Base-by-base conservation (phyloP, 495 filamentous ascomycete species). In the Penicillium nucicola region DNA sequence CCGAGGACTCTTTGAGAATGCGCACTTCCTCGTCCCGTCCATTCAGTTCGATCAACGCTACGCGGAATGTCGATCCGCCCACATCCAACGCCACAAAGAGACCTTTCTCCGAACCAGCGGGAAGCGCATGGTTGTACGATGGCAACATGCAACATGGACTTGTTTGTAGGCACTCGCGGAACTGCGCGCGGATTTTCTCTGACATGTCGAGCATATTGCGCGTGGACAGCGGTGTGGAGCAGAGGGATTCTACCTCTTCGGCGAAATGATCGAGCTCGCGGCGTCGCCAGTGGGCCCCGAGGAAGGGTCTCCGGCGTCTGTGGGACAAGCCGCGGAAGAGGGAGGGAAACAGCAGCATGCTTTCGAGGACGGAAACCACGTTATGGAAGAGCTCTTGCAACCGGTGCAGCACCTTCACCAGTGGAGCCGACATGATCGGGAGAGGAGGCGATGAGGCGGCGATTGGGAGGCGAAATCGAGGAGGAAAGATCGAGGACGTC, bases 61-160 rank as follows among this genome's bases (percentile, higher is more conserved):
- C 77, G 2, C 84, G 79, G 49, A 87, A 80, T 9, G 81, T 86
- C 19, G 84, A 86, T 1, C 84, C 84, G 9, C 84, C 84, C 22
- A 86, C 84, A 64, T 87, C 84, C 48, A 87, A 61, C 1, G 80
- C 81, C 19, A 87, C 63, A 53, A 75, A 84, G 10, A 77, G 81
- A 10, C 84, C 84, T 42, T 69, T 68, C 54, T 87, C 84, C 33
- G 72, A 46, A 7, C 84, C 84, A 10, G 76, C 77, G 3, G 84
- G 84, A 17, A 87, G 69, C 0, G 75, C 77, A 56, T 84, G 75
- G 50, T 78, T 84, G 67, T 81, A 84, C 5, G 84, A 86, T 0
- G 84, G 84, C 33, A 86, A 71, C 84, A 86, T 87, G 66, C 77
- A 81, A 48, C 76, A 74, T 9, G 77, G 71, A 58, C 76, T 82